Conservation (phyloP, 116 monocot species). For the Cymodocea nodosa region DNA sequence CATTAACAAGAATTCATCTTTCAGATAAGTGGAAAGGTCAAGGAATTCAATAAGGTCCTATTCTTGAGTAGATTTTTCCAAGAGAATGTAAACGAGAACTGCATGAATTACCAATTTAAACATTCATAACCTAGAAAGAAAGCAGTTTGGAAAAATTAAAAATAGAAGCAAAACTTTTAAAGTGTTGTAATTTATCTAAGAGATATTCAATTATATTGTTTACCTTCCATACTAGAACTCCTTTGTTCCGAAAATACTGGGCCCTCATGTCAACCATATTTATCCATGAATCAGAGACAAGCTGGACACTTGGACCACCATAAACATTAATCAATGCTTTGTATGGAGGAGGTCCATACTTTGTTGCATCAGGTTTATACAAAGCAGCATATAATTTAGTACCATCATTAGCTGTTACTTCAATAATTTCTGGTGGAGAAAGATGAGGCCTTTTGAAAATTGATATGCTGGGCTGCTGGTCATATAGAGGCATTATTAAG, state of each 20-base stretch:
- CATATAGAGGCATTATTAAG: conserved; percentile 62
- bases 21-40: no score
- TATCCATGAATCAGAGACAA: conserved; percentile 78
- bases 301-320: conserved; percentile 89
- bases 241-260: conserved; percentile 79
- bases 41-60: no score
- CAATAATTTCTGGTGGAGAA: conserved; percentile 59
- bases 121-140: no score
- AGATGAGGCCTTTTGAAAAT: conserved; percentile 34
- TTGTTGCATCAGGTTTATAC: conserved; percentile 65
- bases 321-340: conserved; percentile 77
- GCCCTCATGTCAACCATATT: conserved; percentile 98
- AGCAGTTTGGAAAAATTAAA: no score
- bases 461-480: conserved; percentile 46
- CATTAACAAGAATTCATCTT: no score
- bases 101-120: no score
- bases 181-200: neutral
- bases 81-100: no score
- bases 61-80: no score
- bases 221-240: conserved; percentile 97
- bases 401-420: conserved; percentile 59
- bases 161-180: no score
- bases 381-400: conserved; percentile 69
- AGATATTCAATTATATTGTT: neutral
- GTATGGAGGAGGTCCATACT: conserved; percentile 96